Evolutionary conservation across 495 filamentous ascomycete genomes (phyloP), one percentile per base, ranked within the genome.

Genomic region (Lophiotrema nucula): DNA sequence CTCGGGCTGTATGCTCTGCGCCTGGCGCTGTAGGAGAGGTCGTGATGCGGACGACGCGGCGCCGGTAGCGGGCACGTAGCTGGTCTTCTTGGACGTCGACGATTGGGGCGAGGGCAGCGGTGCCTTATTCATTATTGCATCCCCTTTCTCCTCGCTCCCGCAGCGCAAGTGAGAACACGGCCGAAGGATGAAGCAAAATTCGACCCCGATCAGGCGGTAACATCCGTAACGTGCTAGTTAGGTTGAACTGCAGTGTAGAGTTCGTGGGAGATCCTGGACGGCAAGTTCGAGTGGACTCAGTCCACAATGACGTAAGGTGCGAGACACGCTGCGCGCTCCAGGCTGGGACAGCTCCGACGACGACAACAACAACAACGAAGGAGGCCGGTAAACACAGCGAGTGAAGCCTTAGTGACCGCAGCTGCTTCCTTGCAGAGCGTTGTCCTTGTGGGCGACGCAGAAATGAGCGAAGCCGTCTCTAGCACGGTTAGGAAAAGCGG

Each of bases 61-160:
- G 46, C 50, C 18, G 18, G 47, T n/a, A 38, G 51, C 2, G 18
- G 52, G 39, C 15, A 31, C 26, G 21, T 24, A 13, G 41, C 45
- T 39, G 56, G 53, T 41, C 37, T 5, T 24, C 31, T 46, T 42
- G 60, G 15, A 31, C 18, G 41, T 65, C 53, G 60, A 42, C 27
- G 56, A 57, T 38, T 52, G 54, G 41, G 54, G 54, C 25, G 61
- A 59, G 23, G 47, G 54, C 54, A 55, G 46, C 23, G 56, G 56
- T 23, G 48, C 27, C 52, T 28, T 39, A 18, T 56, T 60, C 62
- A 65, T 65, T 23, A 25, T 56, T 47, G 35, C 52, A 54, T 37
- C 42, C 46, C 54, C 57, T 51, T 42, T 26, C 41, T 63, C 47
- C 56, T 52, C 50, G 55, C 47, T 56, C 50, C 55, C 18, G 28